Conservation (phyloP, 805 yeast species). For the Cyberlindnera xishuangbannaensis region DNA sequence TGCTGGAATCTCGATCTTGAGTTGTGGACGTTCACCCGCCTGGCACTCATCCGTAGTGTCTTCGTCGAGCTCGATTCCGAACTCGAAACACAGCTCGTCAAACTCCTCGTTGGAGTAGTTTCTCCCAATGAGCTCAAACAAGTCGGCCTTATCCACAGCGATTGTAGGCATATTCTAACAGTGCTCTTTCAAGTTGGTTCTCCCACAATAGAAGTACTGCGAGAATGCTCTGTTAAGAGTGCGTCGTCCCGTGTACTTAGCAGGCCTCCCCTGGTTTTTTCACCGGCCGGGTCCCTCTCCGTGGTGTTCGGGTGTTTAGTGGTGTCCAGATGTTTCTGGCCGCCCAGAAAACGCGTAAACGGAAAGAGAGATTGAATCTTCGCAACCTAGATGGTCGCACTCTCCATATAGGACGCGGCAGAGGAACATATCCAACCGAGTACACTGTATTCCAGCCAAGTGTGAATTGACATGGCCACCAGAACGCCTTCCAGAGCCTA, state of each 20-base stretch:
- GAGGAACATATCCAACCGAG: too few species aligned
- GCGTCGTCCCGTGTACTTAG: too few species aligned
- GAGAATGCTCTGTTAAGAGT: too few species aligned
- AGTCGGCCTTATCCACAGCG: slow-evolving; percentile 90
- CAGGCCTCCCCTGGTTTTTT: too few species aligned
- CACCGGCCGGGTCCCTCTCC: too few species aligned
- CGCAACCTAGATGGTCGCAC: too few species aligned
- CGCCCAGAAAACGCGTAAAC: too few species aligned
- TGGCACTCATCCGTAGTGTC: slow-evolving; percentile 79
- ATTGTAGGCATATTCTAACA: slow-evolving; percentile 82
- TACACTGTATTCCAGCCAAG: too few species aligned
- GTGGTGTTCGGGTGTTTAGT: not conserved
- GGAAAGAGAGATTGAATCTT: too few species aligned
- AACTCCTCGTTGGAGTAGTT: slow-evolving; percentile 80
- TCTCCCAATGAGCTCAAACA: slow-evolving; percentile 72
- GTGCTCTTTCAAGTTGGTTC: not conserved
- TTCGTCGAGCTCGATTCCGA: slow-evolving; percentile 96
- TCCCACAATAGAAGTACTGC: too few species aligned
- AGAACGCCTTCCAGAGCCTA: slow-evolving; percentile 69
- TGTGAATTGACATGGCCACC: slow-evolving; percentile 36
- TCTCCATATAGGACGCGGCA: too few species aligned
- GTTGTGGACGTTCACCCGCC: slow-evolving; percentile 89
- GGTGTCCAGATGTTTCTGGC: not conserved
- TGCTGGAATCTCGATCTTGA: slow-evolving; percentile 96
- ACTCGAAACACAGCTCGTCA: slow-evolving; percentile 95